Conservation (phyloP, 768 basidiomycete species). For the Tephrocybe rancida region DNA sequence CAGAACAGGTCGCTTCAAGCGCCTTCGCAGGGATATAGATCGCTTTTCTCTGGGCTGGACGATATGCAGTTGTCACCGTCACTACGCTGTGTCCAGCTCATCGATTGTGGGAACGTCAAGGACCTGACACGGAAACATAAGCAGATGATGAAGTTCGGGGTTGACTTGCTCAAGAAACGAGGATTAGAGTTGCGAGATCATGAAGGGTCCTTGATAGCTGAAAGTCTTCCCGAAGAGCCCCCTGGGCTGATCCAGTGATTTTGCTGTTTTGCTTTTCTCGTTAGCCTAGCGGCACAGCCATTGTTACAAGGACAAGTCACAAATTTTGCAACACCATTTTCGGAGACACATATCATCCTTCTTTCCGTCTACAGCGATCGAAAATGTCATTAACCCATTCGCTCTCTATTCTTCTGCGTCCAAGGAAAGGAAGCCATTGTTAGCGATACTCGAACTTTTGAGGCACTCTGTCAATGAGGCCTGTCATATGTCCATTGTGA, state of each 20-base stretch:
- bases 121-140: slow-evolving; percentile 15
- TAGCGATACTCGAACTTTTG: no score
- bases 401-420: no score
- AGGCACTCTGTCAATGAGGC: no score
- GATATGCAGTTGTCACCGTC: slow-evolving; percentile 1
- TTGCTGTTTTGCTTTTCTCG: not conserved
- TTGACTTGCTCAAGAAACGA: slow-evolving; percentile 5
- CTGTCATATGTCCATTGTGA: no score
- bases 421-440: no score
- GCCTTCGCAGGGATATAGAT: slow-evolving; percentile 1
- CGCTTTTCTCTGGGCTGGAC: slow-evolving; percentile 5
- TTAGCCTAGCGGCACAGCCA: no score
- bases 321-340: not conserved
- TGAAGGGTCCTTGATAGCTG: slow-evolving; percentile 12
- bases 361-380: not conserved
- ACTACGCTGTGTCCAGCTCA: slow-evolving; percentile 14
- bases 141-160: not conserved
- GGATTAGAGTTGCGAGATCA: slow-evolving; percentile 16
- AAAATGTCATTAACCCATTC: not conserved
- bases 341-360: not conserved
- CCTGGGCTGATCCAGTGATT: not conserved
- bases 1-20: slow-evolving; percentile 10
- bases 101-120: slow-evolving; percentile 10
- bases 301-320: not conserved
- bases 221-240: not conserved